These are phyloP conservation scores for Xylariales sp. DNA, from an alignment of 2,329 filamentous ascomycete genomes.

Conservation along the genomic window DNA sequence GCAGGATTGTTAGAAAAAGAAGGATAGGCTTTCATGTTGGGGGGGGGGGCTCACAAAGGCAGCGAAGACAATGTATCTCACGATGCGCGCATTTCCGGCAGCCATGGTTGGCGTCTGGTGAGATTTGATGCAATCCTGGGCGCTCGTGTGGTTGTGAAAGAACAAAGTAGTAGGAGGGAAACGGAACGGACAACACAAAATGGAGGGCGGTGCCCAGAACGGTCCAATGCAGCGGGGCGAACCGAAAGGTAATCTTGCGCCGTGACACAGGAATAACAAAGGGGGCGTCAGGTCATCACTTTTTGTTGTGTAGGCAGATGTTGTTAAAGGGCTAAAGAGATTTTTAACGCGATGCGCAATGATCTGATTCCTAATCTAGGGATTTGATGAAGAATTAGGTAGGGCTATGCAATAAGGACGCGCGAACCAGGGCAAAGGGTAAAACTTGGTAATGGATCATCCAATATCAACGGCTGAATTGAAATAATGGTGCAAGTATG, in stretches of 20 bases:
- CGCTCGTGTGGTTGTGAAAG: constrained; percentile 20
- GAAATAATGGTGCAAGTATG: constrained; percentile 13
- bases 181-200: constrained; percentile 19
- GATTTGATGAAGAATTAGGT: constrained; percentile 13
- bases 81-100: constrained; percentile 77
- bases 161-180: constrained; percentile 26
- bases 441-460: constrained; percentile 5
- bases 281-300: constrained; percentile 45
- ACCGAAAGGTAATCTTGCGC: constrained; percentile 39
- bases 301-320: constrained; percentile 12
- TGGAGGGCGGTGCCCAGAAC: constrained; percentile 30
- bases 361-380: constrained; percentile 16
- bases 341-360: background rate
- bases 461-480: constrained; percentile 10
- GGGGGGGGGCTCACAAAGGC: constrained; percentile 75
- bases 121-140: constrained; percentile 4
- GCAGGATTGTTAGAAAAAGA: constrained; percentile 41
- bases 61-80: constrained; percentile 83
- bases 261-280: constrained; percentile 40
- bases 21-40: background rate
- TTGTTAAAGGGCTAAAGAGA: background rate
- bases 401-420: constrained; percentile 23
- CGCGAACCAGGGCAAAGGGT: constrained; percentile 10
- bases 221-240: constrained; percentile 36
- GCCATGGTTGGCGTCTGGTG: constrained; percentile 60